These are phyloP conservation scores for Lentinus tigrinus DNA, from an alignment of 768 basidiomycete genomes.

Conservation along the genomic window DNA sequence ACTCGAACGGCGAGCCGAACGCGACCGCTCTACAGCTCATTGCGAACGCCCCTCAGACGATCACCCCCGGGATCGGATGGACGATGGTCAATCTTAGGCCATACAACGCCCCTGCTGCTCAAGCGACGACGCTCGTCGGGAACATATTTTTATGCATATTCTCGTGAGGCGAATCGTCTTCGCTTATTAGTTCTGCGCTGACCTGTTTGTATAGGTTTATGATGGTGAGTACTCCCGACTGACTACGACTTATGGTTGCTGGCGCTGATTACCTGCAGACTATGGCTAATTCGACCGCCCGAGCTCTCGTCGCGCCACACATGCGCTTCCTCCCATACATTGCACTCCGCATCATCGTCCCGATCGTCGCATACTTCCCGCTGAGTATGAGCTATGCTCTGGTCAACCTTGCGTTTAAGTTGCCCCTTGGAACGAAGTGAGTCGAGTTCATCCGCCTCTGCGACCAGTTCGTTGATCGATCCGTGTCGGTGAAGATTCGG, in stretches of 20 bases:
- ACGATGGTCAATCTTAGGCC: conserved; percentile 39
- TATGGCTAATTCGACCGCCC: conserved; percentile 31
- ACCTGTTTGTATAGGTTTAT: conserved; percentile 21
- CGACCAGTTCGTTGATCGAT: too few relatives aligned
- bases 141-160: conserved; percentile 33
- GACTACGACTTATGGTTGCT: too few relatives aligned
- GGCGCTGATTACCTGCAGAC: conserved; percentile 18
- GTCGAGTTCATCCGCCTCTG: conserved; percentile 1
- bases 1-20: conserved; percentile 31
- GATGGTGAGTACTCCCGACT: conserved; percentile 23
- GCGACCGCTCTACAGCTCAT: conserved; percentile 37
- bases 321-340: conserved; percentile 36
- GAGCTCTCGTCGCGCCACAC: conserved; percentile 35
- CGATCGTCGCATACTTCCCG: conserved; percentile 35
- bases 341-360: conserved; percentile 33
- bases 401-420: conserved; percentile 41
- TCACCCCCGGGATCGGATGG: conserved; percentile 34
- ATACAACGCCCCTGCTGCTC: conserved; percentile 37
- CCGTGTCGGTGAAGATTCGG: conserved; percentile 19
- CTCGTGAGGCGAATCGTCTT: conserved; percentile 25
- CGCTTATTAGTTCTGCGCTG: background rate
- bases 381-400: conserved; percentile 43
- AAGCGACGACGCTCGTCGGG: conserved; percentile 44
- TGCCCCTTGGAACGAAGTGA: conserved; percentile 41
- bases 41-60: conserved; percentile 38